phyloP scores from a whole-genome alignment of 805 yeast species.

The Candida oleophila region DNA sequence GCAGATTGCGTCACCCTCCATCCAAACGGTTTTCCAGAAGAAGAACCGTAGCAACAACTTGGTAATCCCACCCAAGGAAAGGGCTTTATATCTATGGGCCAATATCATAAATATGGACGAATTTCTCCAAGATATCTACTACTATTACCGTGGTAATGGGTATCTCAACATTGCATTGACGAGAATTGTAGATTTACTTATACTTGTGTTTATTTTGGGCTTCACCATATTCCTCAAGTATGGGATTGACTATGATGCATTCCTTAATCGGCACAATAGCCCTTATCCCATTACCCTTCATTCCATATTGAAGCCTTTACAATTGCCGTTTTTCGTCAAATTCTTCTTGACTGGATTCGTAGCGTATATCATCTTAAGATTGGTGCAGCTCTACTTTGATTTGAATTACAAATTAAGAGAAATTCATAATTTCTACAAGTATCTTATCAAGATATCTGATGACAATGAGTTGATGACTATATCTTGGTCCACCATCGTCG shows the following conservation, averaged over 20 bases:
- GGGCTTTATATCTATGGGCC: conserved; percentile 95
- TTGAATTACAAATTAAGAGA: conserved; percentile 63
- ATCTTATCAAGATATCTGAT: conserved; percentile 69
- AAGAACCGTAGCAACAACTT: conserved; percentile 12
- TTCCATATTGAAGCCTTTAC: conserved; percentile 38
- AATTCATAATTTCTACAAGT: conserved; percentile 70
- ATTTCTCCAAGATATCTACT: conserved; percentile 79
- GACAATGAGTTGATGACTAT: conserved; percentile 83
- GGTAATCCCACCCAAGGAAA: conserved; percentile 51
- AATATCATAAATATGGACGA: conserved; percentile 89
- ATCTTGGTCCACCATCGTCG: conserved; percentile 86
- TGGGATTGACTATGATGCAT: conserved; percentile 65
- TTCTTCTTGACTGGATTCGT: conserved; percentile 62
- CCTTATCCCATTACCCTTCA: conserved; percentile 26
- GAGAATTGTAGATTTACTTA: conserved; percentile 63
- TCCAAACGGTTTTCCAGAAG: conserved; percentile 12
- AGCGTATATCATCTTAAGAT: conserved; percentile 50
- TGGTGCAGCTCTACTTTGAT: conserved; percentile 58
- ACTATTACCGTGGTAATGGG: conserved; percentile 85
- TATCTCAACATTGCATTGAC: conserved; percentile 71
- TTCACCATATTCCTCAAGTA: conserved; percentile 76
- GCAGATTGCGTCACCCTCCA: conserved; percentile 9
- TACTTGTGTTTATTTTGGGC: conserved; percentile 75
- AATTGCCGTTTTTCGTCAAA: conserved; percentile 51
- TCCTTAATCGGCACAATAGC: conserved; percentile 23